A percentile compares a stretch with the other conserved stretches of the same genome.
Evolutionary conservation across 106 monocot genomes (phyloP).

Genomic region (Dactylorhiza incarnata): DNA sequence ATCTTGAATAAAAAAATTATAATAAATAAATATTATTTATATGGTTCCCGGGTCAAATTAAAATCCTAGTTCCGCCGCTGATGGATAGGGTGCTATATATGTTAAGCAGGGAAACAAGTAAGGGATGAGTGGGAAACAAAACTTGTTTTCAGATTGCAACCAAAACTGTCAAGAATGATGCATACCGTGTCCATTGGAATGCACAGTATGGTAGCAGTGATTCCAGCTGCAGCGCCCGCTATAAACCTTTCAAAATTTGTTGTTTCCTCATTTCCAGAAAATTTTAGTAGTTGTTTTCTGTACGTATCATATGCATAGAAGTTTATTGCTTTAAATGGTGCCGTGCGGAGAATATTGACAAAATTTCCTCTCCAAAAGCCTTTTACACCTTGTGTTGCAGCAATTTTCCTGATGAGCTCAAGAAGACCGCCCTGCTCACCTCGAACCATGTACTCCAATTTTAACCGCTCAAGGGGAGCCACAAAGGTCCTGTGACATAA

Average conservation of each 20-base stretch:
- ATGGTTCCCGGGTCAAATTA: too few relatives aligned
- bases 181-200: constrained; percentile 96
- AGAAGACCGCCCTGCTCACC: constrained; percentile 64
- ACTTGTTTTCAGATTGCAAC: not conserved
- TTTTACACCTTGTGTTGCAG: constrained; percentile 65
- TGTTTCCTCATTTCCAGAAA: constrained; percentile 84
- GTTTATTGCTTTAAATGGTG: constrained; percentile 95
- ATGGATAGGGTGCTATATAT: not conserved
- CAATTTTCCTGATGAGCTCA: constrained; percentile 59
- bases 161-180: constrained; percentile 1
- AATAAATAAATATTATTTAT: too few relatives aligned
- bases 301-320: constrained; percentile 98
- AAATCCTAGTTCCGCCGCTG: too few relatives aligned
- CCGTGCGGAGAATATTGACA: constrained; percentile 97
- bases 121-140: not conserved
- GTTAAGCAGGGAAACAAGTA: not conserved
- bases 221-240: constrained; percentile 87
- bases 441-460: constrained; percentile 92
- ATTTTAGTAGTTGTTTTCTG: constrained; percentile 62
- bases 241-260: constrained; percentile 86
- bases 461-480: constrained; percentile 94
- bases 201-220: constrained; percentile 88
- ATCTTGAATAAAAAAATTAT: too few relatives aligned
- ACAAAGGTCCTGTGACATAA: constrained; percentile 68
- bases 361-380: constrained; percentile 99